phyloP scores from a whole-genome alignment of 176 grass and related monocot genomes.

The Zea luxurians region DNA sequence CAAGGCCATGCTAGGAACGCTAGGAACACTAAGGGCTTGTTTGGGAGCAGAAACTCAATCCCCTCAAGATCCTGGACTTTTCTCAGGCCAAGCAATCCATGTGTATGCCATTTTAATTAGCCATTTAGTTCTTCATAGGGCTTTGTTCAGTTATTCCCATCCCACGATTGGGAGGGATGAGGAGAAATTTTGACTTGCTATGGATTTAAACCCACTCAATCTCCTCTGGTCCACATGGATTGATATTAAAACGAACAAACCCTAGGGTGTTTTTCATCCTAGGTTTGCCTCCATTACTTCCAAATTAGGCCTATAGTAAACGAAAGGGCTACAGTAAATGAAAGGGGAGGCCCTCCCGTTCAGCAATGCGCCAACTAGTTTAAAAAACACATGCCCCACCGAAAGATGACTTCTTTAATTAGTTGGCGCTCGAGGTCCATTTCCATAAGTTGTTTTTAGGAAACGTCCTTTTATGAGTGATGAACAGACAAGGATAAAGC shows the following conservation, averaged over 20 bases:
- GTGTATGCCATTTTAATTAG: neutral
- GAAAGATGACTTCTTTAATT: conserved; percentile 27
- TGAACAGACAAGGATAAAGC: conserved; percentile 5
- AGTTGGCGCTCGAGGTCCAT: conserved; percentile 21
- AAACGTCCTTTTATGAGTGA: neutral
- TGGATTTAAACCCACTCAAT: no score
- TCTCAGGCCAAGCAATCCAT: neutral
- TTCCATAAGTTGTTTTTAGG: neutral
- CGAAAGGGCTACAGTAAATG: neutral
- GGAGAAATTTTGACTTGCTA: no score
- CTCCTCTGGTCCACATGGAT: no score
- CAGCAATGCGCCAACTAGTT: neutral
- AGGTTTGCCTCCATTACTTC: neutral
- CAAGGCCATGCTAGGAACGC: neutral
- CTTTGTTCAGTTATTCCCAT: no score
- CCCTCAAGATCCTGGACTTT: neutral
- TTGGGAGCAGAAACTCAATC: no score
- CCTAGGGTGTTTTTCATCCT: neutral
- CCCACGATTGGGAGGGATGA: no score
- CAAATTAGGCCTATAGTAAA: neutral
- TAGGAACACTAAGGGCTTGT: neutral
- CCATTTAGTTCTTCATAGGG: neutral
- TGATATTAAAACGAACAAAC: no score
- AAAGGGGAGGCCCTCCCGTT: neutral
- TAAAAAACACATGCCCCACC: neutral